Evolutionary conservation across 2,329 filamentous ascomycete genomes (phyloP).

Genomic region (Teratosphaeria epicoccoides): DNA sequence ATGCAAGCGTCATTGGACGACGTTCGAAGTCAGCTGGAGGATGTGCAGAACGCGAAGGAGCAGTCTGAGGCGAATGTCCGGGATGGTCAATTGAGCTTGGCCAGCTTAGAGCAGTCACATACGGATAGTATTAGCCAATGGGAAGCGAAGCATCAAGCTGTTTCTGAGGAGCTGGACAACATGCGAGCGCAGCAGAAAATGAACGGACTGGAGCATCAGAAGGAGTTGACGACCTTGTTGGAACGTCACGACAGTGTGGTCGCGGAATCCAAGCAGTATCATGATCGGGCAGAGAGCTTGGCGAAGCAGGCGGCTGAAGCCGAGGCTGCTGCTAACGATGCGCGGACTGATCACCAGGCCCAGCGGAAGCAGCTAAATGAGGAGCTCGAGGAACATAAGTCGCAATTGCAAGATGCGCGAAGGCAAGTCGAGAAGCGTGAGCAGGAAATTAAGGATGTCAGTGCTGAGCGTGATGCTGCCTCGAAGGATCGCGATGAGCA

Average conservation of each 20-base stretch:
- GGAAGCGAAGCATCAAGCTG: not conserved
- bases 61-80: not conserved
- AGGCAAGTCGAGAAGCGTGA: conserved; percentile 5
- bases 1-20: conserved; percentile 9
- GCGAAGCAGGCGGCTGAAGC: conserved; percentile 7
- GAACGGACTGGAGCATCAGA: conserved; percentile 3
- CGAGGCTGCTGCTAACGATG: conserved; percentile 4
- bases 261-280: conserved; percentile 6
- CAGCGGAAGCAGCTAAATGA: conserved; percentile 6
- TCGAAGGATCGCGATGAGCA: conserved; percentile 7
- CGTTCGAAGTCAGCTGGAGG: conserved; percentile 6
- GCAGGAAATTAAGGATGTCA: conserved; percentile 5
- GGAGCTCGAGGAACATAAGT: conserved; percentile 10
- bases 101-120: not conserved
- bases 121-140: not conserved
- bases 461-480: conserved; percentile 5
- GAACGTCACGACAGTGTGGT: conserved; percentile 5
- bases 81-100: not conserved
- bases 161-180: not conserved
- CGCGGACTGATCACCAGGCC: conserved; percentile 3
- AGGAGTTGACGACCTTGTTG: conserved; percentile 11
- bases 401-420: conserved; percentile 5
- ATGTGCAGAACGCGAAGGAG: conserved; percentile 2
- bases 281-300: conserved; percentile 3
- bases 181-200: conserved; percentile 5